Base-by-base conservation (phyloP, 2,329 filamentous ascomycete genomes). In the Aspergillus oerlinghausenensis region DNA sequence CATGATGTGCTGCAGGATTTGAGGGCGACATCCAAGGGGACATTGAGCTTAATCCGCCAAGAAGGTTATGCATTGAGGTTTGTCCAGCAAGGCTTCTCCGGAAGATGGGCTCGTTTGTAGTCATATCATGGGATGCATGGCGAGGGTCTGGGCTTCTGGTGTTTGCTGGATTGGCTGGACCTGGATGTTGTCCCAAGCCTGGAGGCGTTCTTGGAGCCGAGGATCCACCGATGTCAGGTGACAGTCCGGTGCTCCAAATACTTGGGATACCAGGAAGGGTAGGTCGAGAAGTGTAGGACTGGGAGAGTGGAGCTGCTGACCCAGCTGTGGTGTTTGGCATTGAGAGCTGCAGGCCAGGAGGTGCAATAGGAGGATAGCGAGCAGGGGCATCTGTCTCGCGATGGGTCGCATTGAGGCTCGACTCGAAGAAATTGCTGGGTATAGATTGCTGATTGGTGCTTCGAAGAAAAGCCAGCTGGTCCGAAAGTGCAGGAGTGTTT, bases 191-290 rank as follows among this genome's bases (percentile, higher is more conserved):
- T 26, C 69, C 66, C 5, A 76, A 65, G 23, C 70, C 72, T 11
- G 71, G 68, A 23, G 74, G 74, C 26, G 73, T 72, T 7, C 75
- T 71, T 23, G 76, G 77, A 25, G 69, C 72, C 19, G 67, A 57
- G 42, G 66, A 63, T 42, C 78, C 77, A 55, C 73, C 75, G 7
- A 75, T 64, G n/a, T 73, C 70, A 17, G 77, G 73, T 1, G 77
- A 70, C 55, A 80, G 77, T 26, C 73, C 71, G 0, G 75, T 74
- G 51, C 75, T 78, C 70, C 73, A 79, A 48, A 81, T 74, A 38
- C 73, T 77, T 9, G 76, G 75, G 5, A 80, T 62, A 29, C 60
- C 58, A 14, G 65, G 65, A 19, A 73, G 64, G 6, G 68, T 50
- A 17, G 67, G 66, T 17, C 68, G 58, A 6, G 72, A 65, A 1